Base-by-base conservation (phyloP, 768 basidiomycete species). In the Pisolithus tinctorius region DNA sequence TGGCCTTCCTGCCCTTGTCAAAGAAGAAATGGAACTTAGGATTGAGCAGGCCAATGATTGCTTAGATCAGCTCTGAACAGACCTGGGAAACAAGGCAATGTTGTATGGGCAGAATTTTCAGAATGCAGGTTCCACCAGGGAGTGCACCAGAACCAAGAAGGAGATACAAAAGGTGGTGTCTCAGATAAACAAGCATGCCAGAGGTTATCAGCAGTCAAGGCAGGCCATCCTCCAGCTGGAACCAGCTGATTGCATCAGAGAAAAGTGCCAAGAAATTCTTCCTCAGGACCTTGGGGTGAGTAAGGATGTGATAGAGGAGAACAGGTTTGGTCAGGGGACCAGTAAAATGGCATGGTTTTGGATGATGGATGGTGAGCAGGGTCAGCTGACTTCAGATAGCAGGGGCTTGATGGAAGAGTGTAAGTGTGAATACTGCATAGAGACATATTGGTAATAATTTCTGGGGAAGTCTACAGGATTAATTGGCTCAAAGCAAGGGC, bases 221-320 rank as follows among this genome's bases (percentile, higher is more conserved):
- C 6, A 30, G 30, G 30, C 30, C 30, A 30, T 30, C 10, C 30
- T 30, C 30, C 7, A 10, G 30, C 30, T 30, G 30, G 30, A 30
- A 1, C 4, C 30, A 8, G 30, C 16, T 25, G n/a, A 17, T 17
- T 4, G 27, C 1, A n/a, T 25, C 8, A 8, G 43, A 20, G 9
- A 27, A n/a, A 40, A 30, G 10, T 52, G 42, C 37, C 34, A 37
- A 38, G 45, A 47, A 25, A 51, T 55, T 30, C 10, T 39, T 6
- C 27, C 44, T 4, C n/a, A 38, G 11, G 30, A 55, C 29, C 53
- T 55, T 3, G 16, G 2, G 25, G 40, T 55, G 1, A 23, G 47
- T 34, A 52, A 52, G 29, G 50, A 55, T 6, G 47, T 55, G 4
- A 55, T 26, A 4, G 54, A 55, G 47, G 54, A 54, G 26, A 55